Conservation (phyloP, 2,329 filamentous ascomycete species). For the Rhynchosporium graminicola region DNA sequence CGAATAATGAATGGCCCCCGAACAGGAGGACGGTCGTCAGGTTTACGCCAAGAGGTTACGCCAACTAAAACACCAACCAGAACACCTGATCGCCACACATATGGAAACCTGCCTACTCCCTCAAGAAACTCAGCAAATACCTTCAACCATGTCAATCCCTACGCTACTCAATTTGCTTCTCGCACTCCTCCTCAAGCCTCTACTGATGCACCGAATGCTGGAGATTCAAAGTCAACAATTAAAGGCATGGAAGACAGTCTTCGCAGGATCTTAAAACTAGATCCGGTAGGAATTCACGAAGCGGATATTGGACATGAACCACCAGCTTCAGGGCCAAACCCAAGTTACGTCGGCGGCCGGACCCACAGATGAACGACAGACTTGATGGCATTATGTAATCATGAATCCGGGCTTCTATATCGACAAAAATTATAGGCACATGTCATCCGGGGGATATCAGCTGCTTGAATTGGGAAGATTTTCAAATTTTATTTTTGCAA, state of each 20-base stretch:
- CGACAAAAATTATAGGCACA: conserved; percentile 20
- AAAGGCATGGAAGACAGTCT: conserved; percentile 41
- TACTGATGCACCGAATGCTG: conserved; percentile 25
- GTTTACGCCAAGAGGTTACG: conserved; percentile 40
- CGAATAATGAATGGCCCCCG: conserved; percentile 24
- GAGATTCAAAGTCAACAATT: conserved; percentile 30
- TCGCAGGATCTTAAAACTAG: conserved; percentile 40
- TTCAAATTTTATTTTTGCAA: conserved; percentile 12
- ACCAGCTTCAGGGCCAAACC: conserved; percentile 26
- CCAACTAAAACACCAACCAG: conserved; percentile 37
- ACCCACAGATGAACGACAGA: conserved; percentile 32
- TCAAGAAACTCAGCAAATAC: conserved; percentile 30
- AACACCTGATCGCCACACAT: conserved; percentile 32
- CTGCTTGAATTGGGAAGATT: not conserved
- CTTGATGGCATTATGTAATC: conserved; percentile 35
- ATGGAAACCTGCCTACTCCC: conserved; percentile 30
- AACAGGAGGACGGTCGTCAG: conserved; percentile 35
- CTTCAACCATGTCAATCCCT: conserved; percentile 21
- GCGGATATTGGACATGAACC: conserved; percentile 18
- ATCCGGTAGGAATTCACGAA: conserved; percentile 30
- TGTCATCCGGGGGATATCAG: conserved; percentile 24
- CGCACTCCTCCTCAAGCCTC: conserved; percentile 26
- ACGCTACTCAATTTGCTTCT: conserved; percentile 22
- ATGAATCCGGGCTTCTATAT: conserved; percentile 25
- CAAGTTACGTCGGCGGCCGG: conserved; percentile 34